A percentile compares a stretch with the other conserved stretches of the same genome.
These are phyloP conservation scores for Nosema granulosis DNA, from an alignment of 371 early-diverging fungal species.

Conservation along the genomic window DNA sequence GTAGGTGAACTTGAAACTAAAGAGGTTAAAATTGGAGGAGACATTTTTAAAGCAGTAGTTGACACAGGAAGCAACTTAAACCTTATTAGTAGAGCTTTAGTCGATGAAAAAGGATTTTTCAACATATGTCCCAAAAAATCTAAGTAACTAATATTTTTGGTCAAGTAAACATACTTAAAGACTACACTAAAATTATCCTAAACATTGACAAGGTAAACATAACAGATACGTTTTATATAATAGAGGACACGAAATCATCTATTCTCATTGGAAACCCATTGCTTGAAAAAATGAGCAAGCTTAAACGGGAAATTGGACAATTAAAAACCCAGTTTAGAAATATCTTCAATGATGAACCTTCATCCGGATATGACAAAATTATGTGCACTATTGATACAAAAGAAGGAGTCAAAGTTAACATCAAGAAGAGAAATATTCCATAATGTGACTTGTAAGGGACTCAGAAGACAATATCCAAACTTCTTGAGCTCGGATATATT, in stretches of 20 bases:
- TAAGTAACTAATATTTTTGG: not conserved
- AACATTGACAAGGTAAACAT: not conserved
- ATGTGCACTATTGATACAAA: constrained; percentile 6
- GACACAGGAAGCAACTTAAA: not conserved
- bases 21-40: not conserved
- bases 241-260: not conserved
- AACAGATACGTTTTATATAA: not conserved
- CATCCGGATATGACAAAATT: not conserved
- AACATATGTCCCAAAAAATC: not conserved
- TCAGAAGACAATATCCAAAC: not conserved
- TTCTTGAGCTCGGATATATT: constrained; percentile 28
- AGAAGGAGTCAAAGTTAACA: not conserved
- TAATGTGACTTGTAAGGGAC: not conserved
- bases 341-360: not conserved
- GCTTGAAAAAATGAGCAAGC: not conserved
- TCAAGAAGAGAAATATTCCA: not conserved
- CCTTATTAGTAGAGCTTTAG: not conserved
- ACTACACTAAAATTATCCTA: not conserved
- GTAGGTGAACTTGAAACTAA: not conserved
- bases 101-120: not conserved
- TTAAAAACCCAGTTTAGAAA: not conserved
- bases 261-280: not conserved
- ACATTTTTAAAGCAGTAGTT: not conserved
- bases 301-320: not conserved
- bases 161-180: not conserved